Percentiles rank a stretch among this genome's conserved stretches.
These are phyloP conservation scores for Globisporangium parvum DNA, from an alignment of 352 stramenopile species.

Conservation along the genomic window DNA sequence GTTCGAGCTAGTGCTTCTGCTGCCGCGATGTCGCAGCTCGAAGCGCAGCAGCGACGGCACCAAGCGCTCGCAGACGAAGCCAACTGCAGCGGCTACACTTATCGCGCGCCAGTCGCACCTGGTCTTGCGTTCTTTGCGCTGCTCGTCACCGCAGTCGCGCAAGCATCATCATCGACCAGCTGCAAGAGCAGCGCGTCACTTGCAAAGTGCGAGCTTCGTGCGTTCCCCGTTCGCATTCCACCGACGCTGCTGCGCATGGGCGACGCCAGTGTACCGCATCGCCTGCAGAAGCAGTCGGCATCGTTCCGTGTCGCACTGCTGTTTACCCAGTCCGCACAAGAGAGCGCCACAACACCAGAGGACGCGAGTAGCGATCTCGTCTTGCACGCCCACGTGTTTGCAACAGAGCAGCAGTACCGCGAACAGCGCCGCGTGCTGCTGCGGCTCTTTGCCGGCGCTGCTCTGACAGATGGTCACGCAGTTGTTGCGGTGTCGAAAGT, in stretches of 20 bases:
- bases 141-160: constrained; percentile 9
- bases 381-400: constrained; percentile 10
- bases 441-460: constrained; percentile 1
- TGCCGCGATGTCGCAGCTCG: not conserved
- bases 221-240: constrained; percentile 22
- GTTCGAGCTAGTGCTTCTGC: not conserved
- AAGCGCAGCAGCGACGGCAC: constrained; percentile 24
- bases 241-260: constrained; percentile 15
- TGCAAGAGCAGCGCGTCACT: not conserved
- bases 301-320: constrained; percentile 4
- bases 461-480: not conserved
- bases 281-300: not conserved
- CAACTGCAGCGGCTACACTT: constrained; percentile 33
- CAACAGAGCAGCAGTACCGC: constrained; percentile 12
- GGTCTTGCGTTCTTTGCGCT: constrained; percentile 46
- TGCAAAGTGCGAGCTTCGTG: constrained; percentile 10
- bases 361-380: not conserved
- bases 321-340: constrained; percentile 4
- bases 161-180: not conserved
- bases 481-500: constrained; percentile 9
- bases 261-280: not conserved
- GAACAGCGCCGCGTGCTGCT: constrained; percentile 7
- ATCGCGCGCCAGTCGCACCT: constrained; percentile 24
- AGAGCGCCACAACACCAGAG: not conserved
- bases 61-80: constrained; percentile 31